Percentiles rank a stretch among this genome's conserved stretches.
These are phyloP conservation scores for Balansia obtecta DNA, from an alignment of 2,329 filamentous ascomycete genomes.

Conservation along the genomic window DNA sequence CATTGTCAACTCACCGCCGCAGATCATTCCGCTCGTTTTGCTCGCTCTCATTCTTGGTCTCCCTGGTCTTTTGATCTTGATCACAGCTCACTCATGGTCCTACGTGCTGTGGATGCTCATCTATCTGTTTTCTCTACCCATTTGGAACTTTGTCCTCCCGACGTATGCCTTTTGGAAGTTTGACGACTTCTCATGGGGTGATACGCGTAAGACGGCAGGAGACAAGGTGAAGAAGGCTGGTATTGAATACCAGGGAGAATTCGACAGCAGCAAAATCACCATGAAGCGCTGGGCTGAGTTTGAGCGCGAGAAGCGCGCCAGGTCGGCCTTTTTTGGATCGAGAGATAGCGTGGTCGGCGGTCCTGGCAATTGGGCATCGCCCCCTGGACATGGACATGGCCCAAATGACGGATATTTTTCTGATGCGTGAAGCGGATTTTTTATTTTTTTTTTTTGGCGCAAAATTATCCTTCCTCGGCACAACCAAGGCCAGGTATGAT, in stretches of 20 bases:
- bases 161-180: slow-evolving; percentile 99
- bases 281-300: slow-evolving; percentile 99
- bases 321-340: slow-evolving; percentile 37
- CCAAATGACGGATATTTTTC: slow-evolving; percentile 45
- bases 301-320: slow-evolving; percentile 51
- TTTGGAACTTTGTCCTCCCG: slow-evolving; percentile 96
- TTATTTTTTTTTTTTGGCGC: too few relatives aligned
- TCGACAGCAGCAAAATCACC: slow-evolving; percentile 96
- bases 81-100: slow-evolving; percentile 84
- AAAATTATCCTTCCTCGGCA: background rate
- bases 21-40: slow-evolving; percentile 82
- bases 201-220: slow-evolving; percentile 88
- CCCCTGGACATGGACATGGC: slow-evolving; percentile 30
- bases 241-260: slow-evolving; percentile 84
- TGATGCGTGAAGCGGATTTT: slow-evolving; percentile 29
- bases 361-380: slow-evolving; percentile 29
- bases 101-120: slow-evolving; percentile 97
- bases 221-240: slow-evolving; percentile 81
- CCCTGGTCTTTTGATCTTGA: slow-evolving; percentile 78
- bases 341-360: slow-evolving; percentile 36
- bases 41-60: slow-evolving; percentile 86
- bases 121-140: slow-evolving; percentile 81
- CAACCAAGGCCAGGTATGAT: too few relatives aligned
- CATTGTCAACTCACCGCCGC: slow-evolving; percentile 63
- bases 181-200: slow-evolving; percentile 98